These are phyloP conservation scores for Torrubiella hemipterigena DNA, from an alignment of 2,329 filamentous ascomycete genomes.

Conservation along the genomic window DNA sequence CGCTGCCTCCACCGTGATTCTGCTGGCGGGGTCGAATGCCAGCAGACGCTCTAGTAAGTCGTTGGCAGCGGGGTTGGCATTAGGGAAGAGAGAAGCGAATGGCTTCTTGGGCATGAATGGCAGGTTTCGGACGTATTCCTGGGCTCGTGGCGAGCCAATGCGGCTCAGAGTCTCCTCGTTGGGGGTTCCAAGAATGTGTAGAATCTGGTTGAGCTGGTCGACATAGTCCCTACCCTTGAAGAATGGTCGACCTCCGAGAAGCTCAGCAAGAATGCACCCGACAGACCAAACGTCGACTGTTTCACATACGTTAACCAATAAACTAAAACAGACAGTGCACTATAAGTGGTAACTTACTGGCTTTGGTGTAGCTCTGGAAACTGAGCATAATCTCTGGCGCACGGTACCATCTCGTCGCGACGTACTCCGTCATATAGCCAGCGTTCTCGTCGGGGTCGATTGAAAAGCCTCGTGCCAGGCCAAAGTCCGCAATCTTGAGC, in stretches of 20 bases:
- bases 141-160: conserved; percentile 87
- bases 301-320: not conserved
- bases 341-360: conserved; percentile 55
- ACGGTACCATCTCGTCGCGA: conserved; percentile 89
- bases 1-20: conserved; percentile 87
- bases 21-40: conserved; percentile 85
- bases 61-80: conserved; percentile 89
- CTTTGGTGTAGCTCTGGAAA: conserved; percentile 99
- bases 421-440: conserved; percentile 99
- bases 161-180: conserved; percentile 88
- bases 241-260: conserved; percentile 90
- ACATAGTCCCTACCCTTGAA: conserved; percentile 99
- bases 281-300: conserved; percentile 99
- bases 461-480: conserved; percentile 89
- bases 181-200: conserved; percentile 92
- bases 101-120: conserved; percentile 89
- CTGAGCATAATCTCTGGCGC: conserved; percentile 98
- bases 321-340: conserved; percentile 6
- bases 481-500: conserved; percentile 98
- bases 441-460: conserved; percentile 96
- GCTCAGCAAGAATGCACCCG: conserved; percentile 90
- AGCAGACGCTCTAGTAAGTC: conserved; percentile 95
- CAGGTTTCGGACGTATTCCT: conserved; percentile 95
- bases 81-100: conserved; percentile 79
- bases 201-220: conserved; percentile 96